Base-by-base conservation (phyloP, 2,329 filamentous ascomycete genomes). In the Alternaria incomplexa region DNA sequence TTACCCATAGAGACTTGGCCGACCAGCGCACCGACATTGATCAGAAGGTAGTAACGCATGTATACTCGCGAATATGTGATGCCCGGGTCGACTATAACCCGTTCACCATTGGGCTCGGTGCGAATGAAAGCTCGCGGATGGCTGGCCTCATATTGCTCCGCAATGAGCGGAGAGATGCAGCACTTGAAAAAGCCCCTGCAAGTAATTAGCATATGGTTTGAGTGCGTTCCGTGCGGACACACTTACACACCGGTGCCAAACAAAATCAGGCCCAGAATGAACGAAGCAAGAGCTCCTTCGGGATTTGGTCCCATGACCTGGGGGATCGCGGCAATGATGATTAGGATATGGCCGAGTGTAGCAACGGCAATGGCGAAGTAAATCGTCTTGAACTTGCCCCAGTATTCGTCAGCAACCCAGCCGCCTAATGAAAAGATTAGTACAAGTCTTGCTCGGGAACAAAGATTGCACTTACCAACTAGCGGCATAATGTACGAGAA, bases 11-110 rank as follows among this genome's bases (percentile, higher is more conserved):
- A 82, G 30, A 92, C 84, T 73, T 90, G 87, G 17, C 87, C 87
- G 17, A 84, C 64, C 12, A 90, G 79, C 13, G 89, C 85, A 6
- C 90, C 90, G 13, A 90, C 75, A 73, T 92, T 92, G 81, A 91
- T 90, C 73, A 89, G 86, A 59, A 91, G 83, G 79, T 92, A 93
- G 77, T 91, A 92, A 78, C 88, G 90, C 70, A 88, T 85, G 75
- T 89, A 91, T 17, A 91, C 85, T 45, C 89, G 86, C 12, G 86
- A 85, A 66, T 89, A 86, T 44, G 90, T 92, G 51, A 89, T 83
- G 30, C 87, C 85, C 0, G 89, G 89, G 67, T 91, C 90, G 50
- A 91, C 84, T 63, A 92, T 89, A 64, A 92, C 88, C 17, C 87
- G 87, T 77, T 91, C 85, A 45, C 90, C 90, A 1, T 78, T 83